phyloP scores from a whole-genome alignment of 2,329 filamentous ascomycete species.

The Cladosporium oxysporum region DNA sequence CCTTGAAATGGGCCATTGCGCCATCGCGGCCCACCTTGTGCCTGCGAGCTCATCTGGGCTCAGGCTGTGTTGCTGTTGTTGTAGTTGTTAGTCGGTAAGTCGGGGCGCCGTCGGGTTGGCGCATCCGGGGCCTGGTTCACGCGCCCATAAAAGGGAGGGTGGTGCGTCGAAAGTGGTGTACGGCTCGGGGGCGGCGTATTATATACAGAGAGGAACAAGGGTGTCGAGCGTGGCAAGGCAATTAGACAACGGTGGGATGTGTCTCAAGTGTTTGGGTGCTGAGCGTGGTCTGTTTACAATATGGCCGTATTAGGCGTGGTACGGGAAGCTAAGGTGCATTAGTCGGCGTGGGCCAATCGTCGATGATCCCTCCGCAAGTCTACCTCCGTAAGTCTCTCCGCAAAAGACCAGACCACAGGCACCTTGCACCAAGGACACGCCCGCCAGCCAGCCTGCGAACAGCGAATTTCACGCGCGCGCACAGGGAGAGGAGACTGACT shows the following conservation, averaged over 20 bases:
- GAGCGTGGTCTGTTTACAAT: background rate
- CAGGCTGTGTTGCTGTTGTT: constrained; percentile 19
- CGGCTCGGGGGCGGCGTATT: constrained; percentile 2
- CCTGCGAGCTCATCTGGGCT: constrained; percentile 54
- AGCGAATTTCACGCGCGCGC: background rate
- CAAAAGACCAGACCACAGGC: constrained; percentile 1
- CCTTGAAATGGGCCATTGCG: constrained; percentile 80
- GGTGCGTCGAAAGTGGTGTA: background rate
- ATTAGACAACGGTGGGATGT: constrained; percentile 14
- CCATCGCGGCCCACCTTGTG: constrained; percentile 66
- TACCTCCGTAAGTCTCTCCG: background rate
- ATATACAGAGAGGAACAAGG: constrained; percentile 13
- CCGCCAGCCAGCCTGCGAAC: background rate
- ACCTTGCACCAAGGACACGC: too few relatives aligned
- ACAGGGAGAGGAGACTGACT: background rate
- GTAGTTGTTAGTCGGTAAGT: constrained; percentile 6
- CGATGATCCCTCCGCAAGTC: background rate
- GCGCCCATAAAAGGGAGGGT: constrained; percentile 14
- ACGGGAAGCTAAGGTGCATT: too few relatives aligned
- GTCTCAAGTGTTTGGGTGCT: constrained; percentile 4
- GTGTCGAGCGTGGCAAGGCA: background rate
- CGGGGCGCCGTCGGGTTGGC: constrained; percentile 12
- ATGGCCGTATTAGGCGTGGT: background rate
- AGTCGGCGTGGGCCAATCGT: background rate
- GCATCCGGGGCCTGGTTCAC: constrained; percentile 16